A percentile compares a stretch with the other conserved stretches of the same genome.
Evolutionary conservation across 306 rosid genomes (phyloP).

Genomic region (Trifolium repens): DNA sequence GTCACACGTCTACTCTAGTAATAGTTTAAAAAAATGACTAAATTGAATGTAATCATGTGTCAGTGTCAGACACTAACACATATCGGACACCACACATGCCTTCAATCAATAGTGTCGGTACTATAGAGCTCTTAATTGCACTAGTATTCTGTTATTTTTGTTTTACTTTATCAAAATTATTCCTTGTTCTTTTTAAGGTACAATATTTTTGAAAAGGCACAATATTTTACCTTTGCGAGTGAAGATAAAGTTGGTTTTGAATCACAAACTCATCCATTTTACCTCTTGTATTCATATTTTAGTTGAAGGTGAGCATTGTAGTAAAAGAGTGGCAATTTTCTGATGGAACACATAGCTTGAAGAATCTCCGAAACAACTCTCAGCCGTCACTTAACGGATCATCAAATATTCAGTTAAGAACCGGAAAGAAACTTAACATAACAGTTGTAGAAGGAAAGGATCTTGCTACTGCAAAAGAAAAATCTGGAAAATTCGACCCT

Average conservation of each 20-base stretch:
- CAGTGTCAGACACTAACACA: too few species aligned
- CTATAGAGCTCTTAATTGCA: background rate
- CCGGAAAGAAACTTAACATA: constrained; percentile 83
- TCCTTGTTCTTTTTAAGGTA: constrained; percentile 24
- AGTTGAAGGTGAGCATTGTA: constrained; percentile 81
- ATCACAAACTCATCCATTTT: constrained; percentile 16
- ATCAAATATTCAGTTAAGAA: constrained; percentile 64
- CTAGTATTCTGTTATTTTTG: constrained; percentile 9
- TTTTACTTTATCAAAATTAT: constrained; percentile 2
- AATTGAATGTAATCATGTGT: too few species aligned
- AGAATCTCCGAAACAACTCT: constrained; percentile 46
- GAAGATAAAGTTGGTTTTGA: constrained; percentile 18
- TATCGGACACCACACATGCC: too few species aligned
- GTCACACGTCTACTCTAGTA: too few species aligned
- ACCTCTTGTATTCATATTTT: constrained; percentile 37
- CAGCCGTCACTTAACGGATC: constrained; percentile 66
- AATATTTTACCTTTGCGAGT: constrained; percentile 24
- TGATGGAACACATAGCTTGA: constrained; percentile 80
- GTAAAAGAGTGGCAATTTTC: constrained; percentile 94
- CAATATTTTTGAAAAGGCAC: constrained; percentile 18
- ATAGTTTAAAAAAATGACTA: too few species aligned
- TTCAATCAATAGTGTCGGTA: too few species aligned
- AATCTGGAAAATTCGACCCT: constrained; percentile 67
- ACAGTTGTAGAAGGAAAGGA: constrained; percentile 83
- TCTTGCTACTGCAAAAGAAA: constrained; percentile 68